Percentiles rank a stretch among this genome's conserved stretches.
phyloP scores from a whole-genome alignment of 208 protist species.

The Endotrypanum monterogeii region DNA sequence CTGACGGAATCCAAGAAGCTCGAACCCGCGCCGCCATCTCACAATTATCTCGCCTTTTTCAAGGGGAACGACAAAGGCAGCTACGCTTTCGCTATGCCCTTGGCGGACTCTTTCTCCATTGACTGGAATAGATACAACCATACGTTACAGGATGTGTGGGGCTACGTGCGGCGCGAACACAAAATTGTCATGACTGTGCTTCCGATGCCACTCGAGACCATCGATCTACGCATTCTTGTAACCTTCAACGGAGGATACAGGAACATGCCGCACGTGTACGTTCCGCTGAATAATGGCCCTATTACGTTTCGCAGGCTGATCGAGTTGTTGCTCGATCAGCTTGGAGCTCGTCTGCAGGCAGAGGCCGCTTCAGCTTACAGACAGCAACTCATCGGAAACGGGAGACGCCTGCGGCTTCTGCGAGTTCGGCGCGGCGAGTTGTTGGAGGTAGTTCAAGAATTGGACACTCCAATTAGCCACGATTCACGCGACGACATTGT shows the following conservation, averaged over 20 bases:
- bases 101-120: constrained; percentile 2
- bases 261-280: constrained; percentile 48
- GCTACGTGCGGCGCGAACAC: constrained; percentile 16
- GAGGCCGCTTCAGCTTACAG: constrained; percentile 10
- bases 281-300: constrained; percentile 3
- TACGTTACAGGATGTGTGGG: constrained; percentile 29
- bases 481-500: constrained; percentile 17
- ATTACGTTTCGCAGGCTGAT: constrained; percentile 37
- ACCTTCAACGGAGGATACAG: constrained; percentile 51
- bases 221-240: constrained; percentile 24
- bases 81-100: constrained; percentile 25
- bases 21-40: constrained; percentile 18
- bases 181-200: constrained; percentile 48
- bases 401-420: constrained; percentile 28
- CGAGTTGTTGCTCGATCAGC: constrained; percentile 31
- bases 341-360: constrained; percentile 23
- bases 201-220: constrained; percentile 30
- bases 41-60: constrained; percentile 46
- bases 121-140: constrained; percentile 4
- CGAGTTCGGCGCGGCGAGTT: constrained; percentile 32
- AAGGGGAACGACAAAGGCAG: constrained; percentile 10
- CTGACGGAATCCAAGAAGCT: not conserved
- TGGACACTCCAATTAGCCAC: constrained; percentile 12
- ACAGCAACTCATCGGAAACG: constrained; percentile 11
- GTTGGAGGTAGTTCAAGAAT: constrained; percentile 5